A percentile compares a stretch with the other conserved stretches of the same genome.
These are phyloP conservation scores for Immersiella caudata DNA, from an alignment of 495 filamentous ascomycete genomes.

Conservation along the genomic window DNA sequence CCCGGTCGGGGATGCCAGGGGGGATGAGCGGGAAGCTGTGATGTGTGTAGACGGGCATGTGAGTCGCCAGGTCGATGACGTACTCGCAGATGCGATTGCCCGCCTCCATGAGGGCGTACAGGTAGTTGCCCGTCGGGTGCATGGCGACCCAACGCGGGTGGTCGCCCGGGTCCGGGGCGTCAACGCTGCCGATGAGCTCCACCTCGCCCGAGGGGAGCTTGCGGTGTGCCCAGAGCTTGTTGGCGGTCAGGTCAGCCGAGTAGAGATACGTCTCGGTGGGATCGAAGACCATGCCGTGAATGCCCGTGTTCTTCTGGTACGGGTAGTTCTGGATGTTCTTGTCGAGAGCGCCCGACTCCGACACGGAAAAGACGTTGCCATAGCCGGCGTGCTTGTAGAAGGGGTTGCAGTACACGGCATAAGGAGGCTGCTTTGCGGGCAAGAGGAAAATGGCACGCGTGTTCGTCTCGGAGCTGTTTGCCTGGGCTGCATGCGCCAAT, in stretches of 20 bases:
- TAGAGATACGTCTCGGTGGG: slow-evolving; percentile 82
- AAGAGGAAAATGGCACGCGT: slow-evolving; percentile 86
- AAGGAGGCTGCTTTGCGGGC: slow-evolving; percentile 72
- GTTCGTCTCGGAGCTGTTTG: slow-evolving; percentile 68
- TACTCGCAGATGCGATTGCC: slow-evolving; percentile 80
- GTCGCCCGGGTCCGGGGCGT: slow-evolving; percentile 69
- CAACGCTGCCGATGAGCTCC: slow-evolving; percentile 66
- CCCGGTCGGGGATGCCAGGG: slow-evolving; percentile 58
- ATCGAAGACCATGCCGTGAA: slow-evolving; percentile 90
- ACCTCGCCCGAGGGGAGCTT: slow-evolving; percentile 65
- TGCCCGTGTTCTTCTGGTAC: slow-evolving; percentile 71
- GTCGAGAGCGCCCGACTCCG: slow-evolving; percentile 61
- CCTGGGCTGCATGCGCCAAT: slow-evolving; percentile 54
- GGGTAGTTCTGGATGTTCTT: slow-evolving; percentile 78
- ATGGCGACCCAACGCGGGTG: slow-evolving; percentile 86
- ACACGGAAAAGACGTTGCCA: slow-evolving; percentile 76
- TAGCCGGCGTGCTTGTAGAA: slow-evolving; percentile 83
- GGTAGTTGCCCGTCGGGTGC: slow-evolving; percentile 71
- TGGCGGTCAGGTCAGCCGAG: slow-evolving; percentile 79
- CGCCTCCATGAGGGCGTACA: slow-evolving; percentile 85
- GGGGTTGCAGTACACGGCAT: slow-evolving; percentile 80
- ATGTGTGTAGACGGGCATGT: slow-evolving; percentile 80
- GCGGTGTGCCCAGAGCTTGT: slow-evolving; percentile 84
- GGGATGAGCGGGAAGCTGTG: slow-evolving; percentile 77
- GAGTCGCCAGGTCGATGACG: slow-evolving; percentile 72